Evolutionary conservation across 345 rosid species (phyloP).

Genomic region (Capsella bursapastoris): DNA sequence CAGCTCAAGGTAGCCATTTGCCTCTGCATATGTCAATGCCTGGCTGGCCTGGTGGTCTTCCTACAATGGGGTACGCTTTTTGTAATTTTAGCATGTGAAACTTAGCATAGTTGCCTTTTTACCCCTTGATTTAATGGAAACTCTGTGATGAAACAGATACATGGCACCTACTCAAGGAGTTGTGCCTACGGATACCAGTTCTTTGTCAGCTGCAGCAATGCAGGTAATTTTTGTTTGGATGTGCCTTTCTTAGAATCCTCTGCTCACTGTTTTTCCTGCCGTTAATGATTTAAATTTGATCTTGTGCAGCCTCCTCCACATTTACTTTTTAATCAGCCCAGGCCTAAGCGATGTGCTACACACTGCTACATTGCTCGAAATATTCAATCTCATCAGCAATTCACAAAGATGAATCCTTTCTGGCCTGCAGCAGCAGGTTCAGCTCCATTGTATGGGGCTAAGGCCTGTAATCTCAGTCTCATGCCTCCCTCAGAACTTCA

Average conservation of each 20-base stretch:
- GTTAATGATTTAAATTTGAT: slow-evolving; percentile 9
- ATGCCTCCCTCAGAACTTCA: slow-evolving; percentile 78
- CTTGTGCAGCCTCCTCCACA: slow-evolving; percentile 75
- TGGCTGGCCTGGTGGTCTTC: slow-evolving; percentile 94
- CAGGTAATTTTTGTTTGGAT: slow-evolving; percentile 55
- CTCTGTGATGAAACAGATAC: slow-evolving; percentile 58
- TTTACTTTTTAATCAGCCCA: slow-evolving; percentile 71
- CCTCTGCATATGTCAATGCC: slow-evolving; percentile 80
- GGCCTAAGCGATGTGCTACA: slow-evolving; percentile 92
- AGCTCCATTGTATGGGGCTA: slow-evolving; percentile 74
- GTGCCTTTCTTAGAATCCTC: neutral
- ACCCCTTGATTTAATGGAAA: slow-evolving; percentile 32
- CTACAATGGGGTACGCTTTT: slow-evolving; percentile 85
- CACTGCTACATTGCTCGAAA: slow-evolving; percentile 92
- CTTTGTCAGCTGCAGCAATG: slow-evolving; percentile 71
- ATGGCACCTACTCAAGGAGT: slow-evolving; percentile 89
- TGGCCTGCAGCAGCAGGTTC: slow-evolving; percentile 91
- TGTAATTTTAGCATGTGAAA: neutral
- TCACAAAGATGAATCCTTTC: slow-evolving; percentile 79
- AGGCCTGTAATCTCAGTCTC: slow-evolving; percentile 74
- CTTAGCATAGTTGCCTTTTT: neutral
- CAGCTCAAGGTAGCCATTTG: slow-evolving; percentile 73
- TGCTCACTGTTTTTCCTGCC: neutral
- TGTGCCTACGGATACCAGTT: slow-evolving; percentile 76
- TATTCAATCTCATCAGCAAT: slow-evolving; percentile 75